A percentile compares a stretch with the other conserved stretches of the same genome.
These are phyloP conservation scores for Neurospora sp. DNA, from an alignment of 2,329 filamentous ascomycete species.

Conservation along the genomic window DNA sequence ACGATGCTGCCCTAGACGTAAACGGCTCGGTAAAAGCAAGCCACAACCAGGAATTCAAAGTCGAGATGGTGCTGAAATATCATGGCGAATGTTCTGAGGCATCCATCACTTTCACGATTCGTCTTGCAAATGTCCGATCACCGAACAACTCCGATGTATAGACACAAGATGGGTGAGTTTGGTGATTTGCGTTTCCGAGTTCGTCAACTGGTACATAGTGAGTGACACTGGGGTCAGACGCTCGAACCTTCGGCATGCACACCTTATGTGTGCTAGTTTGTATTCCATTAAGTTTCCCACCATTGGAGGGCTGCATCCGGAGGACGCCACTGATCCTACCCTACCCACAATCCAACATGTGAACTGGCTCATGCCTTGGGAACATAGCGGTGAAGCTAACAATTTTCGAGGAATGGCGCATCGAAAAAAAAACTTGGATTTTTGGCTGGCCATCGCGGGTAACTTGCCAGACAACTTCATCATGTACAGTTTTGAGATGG, in stretches of 20 bases:
- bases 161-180: background rate
- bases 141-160: background rate
- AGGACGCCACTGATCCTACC: background rate
- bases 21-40: background rate
- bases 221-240: background rate
- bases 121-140: background rate
- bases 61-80: background rate
- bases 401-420: background rate
- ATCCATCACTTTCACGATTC: background rate
- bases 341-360: background rate
- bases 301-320: background rate
- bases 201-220: background rate
- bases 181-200: background rate
- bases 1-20: background rate
- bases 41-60: background rate
- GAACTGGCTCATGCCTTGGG: background rate
- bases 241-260: background rate
- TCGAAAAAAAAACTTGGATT: background rate
- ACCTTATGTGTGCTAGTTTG: background rate
- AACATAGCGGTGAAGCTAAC: background rate
- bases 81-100: background rate
- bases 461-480: background rate
- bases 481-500: background rate
- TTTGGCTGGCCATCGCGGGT: background rate
- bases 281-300: background rate